These are phyloP conservation scores for Diaporthe sp. DNA, from an alignment of 2,329 filamentous ascomycete species.

Conservation along the genomic window DNA sequence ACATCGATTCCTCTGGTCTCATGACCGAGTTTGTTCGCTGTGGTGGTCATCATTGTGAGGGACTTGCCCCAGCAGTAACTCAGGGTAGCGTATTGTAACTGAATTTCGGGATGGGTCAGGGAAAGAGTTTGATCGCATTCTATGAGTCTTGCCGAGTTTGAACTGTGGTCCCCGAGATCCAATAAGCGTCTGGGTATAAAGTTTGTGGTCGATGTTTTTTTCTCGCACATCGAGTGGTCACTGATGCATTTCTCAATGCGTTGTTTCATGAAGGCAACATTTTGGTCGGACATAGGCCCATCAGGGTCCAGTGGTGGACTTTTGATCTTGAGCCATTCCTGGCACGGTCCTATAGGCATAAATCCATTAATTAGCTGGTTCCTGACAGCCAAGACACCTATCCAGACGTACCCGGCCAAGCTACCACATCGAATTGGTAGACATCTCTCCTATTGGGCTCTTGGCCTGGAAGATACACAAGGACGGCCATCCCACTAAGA, in stretches of 20 bases:
- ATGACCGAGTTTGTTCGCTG: not conserved
- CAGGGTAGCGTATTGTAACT: not conserved
- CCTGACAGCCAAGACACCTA: not conserved
- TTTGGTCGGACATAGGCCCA: not conserved
- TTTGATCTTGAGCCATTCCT: not conserved
- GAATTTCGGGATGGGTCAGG: not conserved
- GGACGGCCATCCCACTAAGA: not conserved
- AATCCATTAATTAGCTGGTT: not conserved
- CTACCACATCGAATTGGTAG: not conserved
- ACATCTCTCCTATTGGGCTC: accelerated
- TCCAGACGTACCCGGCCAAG: not conserved
- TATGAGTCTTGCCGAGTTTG: not conserved
- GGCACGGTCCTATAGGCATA: not conserved
- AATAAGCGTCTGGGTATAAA: not conserved
- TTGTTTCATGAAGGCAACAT: not conserved
- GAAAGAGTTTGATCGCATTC: not conserved
- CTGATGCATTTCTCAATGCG: not conserved
- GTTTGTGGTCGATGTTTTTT: not conserved
- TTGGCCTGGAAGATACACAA: not conserved
- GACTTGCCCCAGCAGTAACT: constrained; percentile 15
- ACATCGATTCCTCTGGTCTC: not conserved
- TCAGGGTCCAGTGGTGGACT: not conserved
- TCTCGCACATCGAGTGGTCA: not conserved
- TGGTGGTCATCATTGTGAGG: not conserved
- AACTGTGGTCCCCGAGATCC: not conserved